A percentile compares a stretch with the other conserved stretches of the same genome.
phyloP scores from a whole-genome alignment of 768 basidiomycete genomes.

The Ephemerocybe angulata region DNA sequence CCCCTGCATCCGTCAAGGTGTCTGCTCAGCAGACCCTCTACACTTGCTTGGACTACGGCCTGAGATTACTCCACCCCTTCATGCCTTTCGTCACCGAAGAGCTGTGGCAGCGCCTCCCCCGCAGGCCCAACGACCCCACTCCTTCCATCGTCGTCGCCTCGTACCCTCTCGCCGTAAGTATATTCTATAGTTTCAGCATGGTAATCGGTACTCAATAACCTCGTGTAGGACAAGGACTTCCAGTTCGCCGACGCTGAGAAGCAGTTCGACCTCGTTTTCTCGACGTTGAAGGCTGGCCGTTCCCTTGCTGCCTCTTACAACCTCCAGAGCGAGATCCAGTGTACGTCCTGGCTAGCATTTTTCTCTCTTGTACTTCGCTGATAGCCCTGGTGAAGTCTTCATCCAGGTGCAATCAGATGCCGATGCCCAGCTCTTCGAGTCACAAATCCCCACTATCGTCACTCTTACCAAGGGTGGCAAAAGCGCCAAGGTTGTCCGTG shows the following conservation, averaged over 20 bases:
- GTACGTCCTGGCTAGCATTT: conserved; percentile 37
- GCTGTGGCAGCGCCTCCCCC: conserved; percentile 93
- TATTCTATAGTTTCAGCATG: not conserved
- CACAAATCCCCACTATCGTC: conserved; percentile 71
- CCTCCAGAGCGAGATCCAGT: conserved; percentile 78
- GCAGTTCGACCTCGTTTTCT: conserved; percentile 83
- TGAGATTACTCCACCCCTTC: conserved; percentile 91
- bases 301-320: conserved; percentile 89
- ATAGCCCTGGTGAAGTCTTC: conserved; percentile 52
- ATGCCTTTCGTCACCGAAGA: conserved; percentile 99
- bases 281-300: conserved; percentile 71
- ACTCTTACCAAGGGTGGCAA: conserved; percentile 89
- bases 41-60: conserved; percentile 87
- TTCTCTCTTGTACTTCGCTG: conserved; percentile 2
- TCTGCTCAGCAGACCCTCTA: conserved; percentile 97
- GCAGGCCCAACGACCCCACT: conserved; percentile 75
- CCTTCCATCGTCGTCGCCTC: conserved; percentile 87
- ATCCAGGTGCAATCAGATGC: conserved; percentile 63
- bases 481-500: conserved; percentile 62
- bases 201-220: not conserved
- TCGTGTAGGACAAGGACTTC: conserved; percentile 52
- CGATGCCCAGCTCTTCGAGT: conserved; percentile 64
- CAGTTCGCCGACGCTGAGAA: conserved; percentile 71
- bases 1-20: conserved; percentile 53
- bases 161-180: conserved; percentile 76